Evolutionary conservation across 352 stramenopile species (phyloP).

Genomic region (Paralagenidium karlingii): DNA sequence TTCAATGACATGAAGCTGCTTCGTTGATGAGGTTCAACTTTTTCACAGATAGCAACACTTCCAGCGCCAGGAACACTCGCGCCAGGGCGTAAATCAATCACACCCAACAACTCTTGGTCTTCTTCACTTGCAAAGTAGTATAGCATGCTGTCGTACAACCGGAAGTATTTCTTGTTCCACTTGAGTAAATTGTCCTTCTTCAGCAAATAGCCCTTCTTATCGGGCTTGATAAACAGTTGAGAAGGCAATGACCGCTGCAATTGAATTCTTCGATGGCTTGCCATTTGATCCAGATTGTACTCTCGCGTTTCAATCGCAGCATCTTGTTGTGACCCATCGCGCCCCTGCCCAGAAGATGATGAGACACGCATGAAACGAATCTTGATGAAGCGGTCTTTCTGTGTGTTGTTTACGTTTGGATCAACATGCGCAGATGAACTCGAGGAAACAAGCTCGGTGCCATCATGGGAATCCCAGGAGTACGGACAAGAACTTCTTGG

Average conservation of each 20-base stretch:
- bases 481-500: slow-evolving; percentile 69
- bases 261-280: slow-evolving; percentile 63
- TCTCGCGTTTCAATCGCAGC: slow-evolving; percentile 76
- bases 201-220: slow-evolving; percentile 67
- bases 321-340: slow-evolving; percentile 59
- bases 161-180: slow-evolving; percentile 85
- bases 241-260: slow-evolving; percentile 72
- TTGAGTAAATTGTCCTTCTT: slow-evolving; percentile 85
- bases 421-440: slow-evolving; percentile 19
- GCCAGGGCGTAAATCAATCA: slow-evolving; percentile 64
- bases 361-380: slow-evolving; percentile 84
- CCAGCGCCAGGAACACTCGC: slow-evolving; percentile 57
- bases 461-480: slow-evolving; percentile 76
- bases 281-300: slow-evolving; percentile 83
- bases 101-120: slow-evolving; percentile 71
- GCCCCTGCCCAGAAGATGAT: slow-evolving; percentile 38
- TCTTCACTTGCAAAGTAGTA: slow-evolving; percentile 83
- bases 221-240: slow-evolving; percentile 60
- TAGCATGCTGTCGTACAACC: slow-evolving; percentile 77
- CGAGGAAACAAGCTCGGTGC: slow-evolving; percentile 44
- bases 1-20: slow-evolving; percentile 71
- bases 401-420: not conserved
- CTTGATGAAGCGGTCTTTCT: slow-evolving; percentile 48
- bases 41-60: slow-evolving; percentile 76
- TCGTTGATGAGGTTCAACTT: slow-evolving; percentile 32